These are phyloP conservation scores for Fusarium sp. DNA, from an alignment of 2,329 filamentous ascomycete species.

Conservation along the genomic window DNA sequence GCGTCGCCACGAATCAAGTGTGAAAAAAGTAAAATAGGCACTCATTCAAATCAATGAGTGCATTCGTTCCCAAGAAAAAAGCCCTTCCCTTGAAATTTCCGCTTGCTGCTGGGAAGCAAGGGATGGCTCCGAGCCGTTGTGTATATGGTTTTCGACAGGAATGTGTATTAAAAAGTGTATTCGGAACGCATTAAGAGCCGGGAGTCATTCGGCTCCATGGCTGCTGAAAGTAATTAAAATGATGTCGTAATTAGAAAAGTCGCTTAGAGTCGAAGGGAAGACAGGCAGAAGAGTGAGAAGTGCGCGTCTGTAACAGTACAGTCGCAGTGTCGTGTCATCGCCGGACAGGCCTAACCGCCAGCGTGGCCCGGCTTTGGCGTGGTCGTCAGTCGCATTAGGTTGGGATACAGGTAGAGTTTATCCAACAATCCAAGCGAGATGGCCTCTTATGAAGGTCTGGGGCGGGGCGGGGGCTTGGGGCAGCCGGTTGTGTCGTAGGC, in stretches of 20 bases:
- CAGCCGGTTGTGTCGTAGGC: slow-evolving; percentile 63
- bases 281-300: slow-evolving; percentile 20
- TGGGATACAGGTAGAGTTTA: slow-evolving; percentile 28
- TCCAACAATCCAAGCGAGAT: slow-evolving; percentile 31
- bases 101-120: slow-evolving; percentile 52
- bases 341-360: slow-evolving; percentile 33
- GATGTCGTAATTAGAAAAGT: slow-evolving; percentile 34
- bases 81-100: slow-evolving; percentile 36
- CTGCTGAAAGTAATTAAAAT: slow-evolving; percentile 37
- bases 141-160: slow-evolving; percentile 48
- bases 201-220: slow-evolving; percentile 30
- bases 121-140: slow-evolving; percentile 49
- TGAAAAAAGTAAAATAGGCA: slow-evolving; percentile 15
- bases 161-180: slow-evolving; percentile 49
- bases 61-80: slow-evolving; percentile 28
- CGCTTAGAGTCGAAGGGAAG: slow-evolving; percentile 35
- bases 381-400: slow-evolving; percentile 31
- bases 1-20: slow-evolving; percentile 16
- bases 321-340: slow-evolving; percentile 23
- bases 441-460: slow-evolving; percentile 50
- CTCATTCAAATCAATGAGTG: slow-evolving; percentile 19
- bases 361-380: slow-evolving; percentile 31
- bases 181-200: slow-evolving; percentile 43
- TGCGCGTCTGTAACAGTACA: slow-evolving; percentile 1
- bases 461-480: slow-evolving; percentile 56